Percentiles rank a stretch among this genome's conserved stretches.
Evolutionary conservation across 108 stramenopile species (phyloP).

Genomic region (Aurantiochytrium sp.): DNA sequence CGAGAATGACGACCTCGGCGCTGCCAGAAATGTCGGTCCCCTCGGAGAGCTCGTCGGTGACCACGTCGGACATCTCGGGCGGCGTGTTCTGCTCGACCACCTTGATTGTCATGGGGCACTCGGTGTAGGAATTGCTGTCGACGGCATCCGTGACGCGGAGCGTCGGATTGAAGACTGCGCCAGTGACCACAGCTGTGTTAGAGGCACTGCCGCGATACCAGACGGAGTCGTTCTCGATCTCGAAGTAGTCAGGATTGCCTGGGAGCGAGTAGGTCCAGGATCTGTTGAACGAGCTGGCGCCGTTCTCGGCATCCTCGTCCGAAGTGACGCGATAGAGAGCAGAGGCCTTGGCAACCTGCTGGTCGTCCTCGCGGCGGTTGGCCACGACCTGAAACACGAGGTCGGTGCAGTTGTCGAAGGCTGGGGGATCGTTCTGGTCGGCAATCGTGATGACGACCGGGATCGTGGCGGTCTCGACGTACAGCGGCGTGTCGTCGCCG

Average conservation of each 20-base stretch:
- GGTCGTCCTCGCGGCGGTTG: neutral
- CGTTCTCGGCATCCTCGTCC: neutral
- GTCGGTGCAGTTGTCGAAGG: neutral
- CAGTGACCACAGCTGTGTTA: neutral
- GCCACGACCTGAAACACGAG: neutral
- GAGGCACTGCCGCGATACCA: neutral
- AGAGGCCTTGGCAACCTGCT: neutral
- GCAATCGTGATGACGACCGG: neutral
- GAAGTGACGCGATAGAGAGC: neutral
- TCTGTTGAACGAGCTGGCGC: too few species aligned
- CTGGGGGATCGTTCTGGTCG: constrained; percentile 4
- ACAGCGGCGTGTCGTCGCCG: neutral
- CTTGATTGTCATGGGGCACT: neutral
- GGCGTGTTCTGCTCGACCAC: neutral
- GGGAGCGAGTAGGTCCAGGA: too few species aligned
- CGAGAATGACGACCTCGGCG: neutral
- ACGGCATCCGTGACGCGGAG: neutral
- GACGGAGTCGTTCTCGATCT: neutral
- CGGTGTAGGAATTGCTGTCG: neutral
- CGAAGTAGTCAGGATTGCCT: neutral
- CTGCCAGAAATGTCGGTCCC: neutral
- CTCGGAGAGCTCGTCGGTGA: neutral
- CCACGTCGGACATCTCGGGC: neutral
- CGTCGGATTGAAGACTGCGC: neutral
- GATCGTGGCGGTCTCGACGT: neutral